Percentiles rank a stretch among this genome's conserved stretches.
phyloP scores from a whole-genome alignment of 106 monocot genomes.

The Allium cepa region DNA sequence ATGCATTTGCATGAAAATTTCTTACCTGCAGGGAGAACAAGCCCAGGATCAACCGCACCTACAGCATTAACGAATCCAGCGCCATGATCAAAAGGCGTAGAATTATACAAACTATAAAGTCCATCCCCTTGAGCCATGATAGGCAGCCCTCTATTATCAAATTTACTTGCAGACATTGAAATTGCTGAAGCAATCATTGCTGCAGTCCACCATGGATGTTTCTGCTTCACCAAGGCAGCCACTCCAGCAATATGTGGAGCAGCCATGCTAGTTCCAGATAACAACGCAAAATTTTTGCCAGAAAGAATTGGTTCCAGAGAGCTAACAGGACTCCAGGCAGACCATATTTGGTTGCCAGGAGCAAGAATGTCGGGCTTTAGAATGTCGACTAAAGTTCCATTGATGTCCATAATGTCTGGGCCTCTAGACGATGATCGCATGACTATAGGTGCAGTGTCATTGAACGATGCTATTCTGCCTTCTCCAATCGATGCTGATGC shows the following conservation, averaged over 20 bases:
- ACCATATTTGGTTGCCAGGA: conserved; percentile 78
- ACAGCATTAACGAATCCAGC: conserved; percentile 61
- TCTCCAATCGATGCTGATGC: conserved; percentile 53
- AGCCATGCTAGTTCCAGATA: conserved; percentile 93
- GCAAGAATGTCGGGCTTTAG: conserved; percentile 79
- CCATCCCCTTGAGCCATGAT: conserved; percentile 46
- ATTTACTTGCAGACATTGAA: conserved; percentile 45
- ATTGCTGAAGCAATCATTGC: conserved; percentile 63
- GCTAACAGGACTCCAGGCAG: conserved; percentile 69
- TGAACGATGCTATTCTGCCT: conserved; percentile 46
- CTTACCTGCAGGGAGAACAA: conserved; percentile 59
- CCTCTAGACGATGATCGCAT: conserved; percentile 68
- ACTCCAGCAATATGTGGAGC: conserved; percentile 67
- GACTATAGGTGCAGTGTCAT: conserved; percentile 23
- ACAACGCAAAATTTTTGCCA: conserved; percentile 45
- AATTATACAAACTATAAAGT: conserved; percentile 15
- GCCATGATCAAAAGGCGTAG: conserved; percentile 75
- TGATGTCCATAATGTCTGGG: conserved; percentile 36
- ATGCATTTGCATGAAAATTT: too few species aligned
- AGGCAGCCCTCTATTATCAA: conserved; percentile 19
- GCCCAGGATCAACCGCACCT: conserved; percentile 50
- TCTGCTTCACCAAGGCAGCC: conserved; percentile 60
- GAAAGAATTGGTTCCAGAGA: conserved; percentile 34
- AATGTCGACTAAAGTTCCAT: conserved; percentile 38
- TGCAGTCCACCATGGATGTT: conserved; percentile 50